Percentiles rank a stretch among this genome's conserved stretches.
These are phyloP conservation scores for Gelatoporia subvermispora DNA, from an alignment of 768 basidiomycete species.

Conservation along the genomic window DNA sequence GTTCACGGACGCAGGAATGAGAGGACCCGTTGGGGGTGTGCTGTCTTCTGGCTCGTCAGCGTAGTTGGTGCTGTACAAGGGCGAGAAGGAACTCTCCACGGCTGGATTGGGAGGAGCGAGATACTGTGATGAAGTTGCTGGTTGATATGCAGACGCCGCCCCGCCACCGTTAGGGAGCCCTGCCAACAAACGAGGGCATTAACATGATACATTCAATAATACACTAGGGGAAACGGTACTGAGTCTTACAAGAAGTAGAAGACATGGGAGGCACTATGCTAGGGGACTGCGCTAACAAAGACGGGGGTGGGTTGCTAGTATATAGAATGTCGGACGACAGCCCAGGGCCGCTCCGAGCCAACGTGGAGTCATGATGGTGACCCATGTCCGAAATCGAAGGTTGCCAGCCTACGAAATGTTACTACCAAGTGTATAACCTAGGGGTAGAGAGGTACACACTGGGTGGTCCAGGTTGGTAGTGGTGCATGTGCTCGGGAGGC, in stretches of 20 bases:
- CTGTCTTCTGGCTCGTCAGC: slow-evolving; percentile 12
- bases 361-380: slow-evolving; percentile 16
- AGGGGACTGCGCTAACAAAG: slow-evolving; percentile 36
- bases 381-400: slow-evolving; percentile 23
- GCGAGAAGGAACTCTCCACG: slow-evolving; percentile 12
- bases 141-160: slow-evolving; percentile 5
- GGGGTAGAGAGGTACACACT: slow-evolving; percentile 24
- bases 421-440: slow-evolving; percentile 17
- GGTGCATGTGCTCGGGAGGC: slow-evolving; percentile 20
- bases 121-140: slow-evolving; percentile 6
- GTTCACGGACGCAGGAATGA: slow-evolving; percentile 13
- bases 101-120: slow-evolving; percentile 1
- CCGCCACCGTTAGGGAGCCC: slow-evolving; percentile 29
- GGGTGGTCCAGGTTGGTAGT: slow-evolving; percentile 10
- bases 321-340: slow-evolving; percentile 24
- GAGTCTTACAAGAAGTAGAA: slow-evolving; percentile 57
- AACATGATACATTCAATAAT: slow-evolving; percentile 65
- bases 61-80: slow-evolving; percentile 15
- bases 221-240: slow-evolving; percentile 61
- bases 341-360: slow-evolving; percentile 15
- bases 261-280: slow-evolving; percentile 44
- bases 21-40: slow-evolving; percentile 5
- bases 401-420: slow-evolving; percentile 25
- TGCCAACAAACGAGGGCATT: slow-evolving; percentile 54
- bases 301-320: slow-evolving; percentile 21